Percentiles rank a stretch among this genome's conserved stretches.
Evolutionary conservation across 2,329 filamentous ascomycete species (phyloP).

Genomic region (Penicillium crustosum): DNA sequence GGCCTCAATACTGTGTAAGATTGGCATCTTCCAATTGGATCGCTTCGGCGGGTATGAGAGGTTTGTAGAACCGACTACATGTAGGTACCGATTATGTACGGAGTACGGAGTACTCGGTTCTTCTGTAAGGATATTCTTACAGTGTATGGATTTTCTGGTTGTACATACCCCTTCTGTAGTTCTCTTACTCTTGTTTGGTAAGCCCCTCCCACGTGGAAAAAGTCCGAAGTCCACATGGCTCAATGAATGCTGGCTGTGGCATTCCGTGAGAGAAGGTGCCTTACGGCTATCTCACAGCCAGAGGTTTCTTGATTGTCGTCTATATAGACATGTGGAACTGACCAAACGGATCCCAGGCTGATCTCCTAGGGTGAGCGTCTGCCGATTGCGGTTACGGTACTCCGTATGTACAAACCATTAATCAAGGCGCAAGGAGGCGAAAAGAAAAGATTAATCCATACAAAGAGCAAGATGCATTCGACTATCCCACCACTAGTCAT

Average conservation of each 20-base stretch:
- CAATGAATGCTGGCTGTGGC: not conserved
- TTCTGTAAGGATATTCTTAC: not conserved
- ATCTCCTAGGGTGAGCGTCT: not conserved
- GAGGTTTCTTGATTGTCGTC: not conserved
- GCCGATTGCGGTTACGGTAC: not conserved
- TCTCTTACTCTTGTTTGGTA: not conserved
- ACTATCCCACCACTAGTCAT: not conserved
- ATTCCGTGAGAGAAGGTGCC: not conserved
- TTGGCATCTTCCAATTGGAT: conserved; percentile 1
- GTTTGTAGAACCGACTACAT: not conserved
- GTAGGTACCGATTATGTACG: not conserved
- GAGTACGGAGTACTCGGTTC: not conserved
- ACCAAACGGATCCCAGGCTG: not conserved
- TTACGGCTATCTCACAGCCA: not conserved
- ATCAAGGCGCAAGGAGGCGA: not conserved
- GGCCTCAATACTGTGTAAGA: not conserved
- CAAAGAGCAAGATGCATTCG: not conserved
- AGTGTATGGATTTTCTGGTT: not conserved
- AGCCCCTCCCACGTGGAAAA: conserved; percentile 1
- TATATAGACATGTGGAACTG: not conserved
- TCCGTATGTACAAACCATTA: not conserved
- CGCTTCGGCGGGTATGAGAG: not conserved
- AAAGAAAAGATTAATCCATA: not conserved
- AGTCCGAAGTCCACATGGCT: conserved; percentile 2
- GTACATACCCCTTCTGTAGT: not conserved